Evolutionary conservation across 169 alveolate genomes (phyloP).

Genomic region (Cryptosporidium ryanae): DNA sequence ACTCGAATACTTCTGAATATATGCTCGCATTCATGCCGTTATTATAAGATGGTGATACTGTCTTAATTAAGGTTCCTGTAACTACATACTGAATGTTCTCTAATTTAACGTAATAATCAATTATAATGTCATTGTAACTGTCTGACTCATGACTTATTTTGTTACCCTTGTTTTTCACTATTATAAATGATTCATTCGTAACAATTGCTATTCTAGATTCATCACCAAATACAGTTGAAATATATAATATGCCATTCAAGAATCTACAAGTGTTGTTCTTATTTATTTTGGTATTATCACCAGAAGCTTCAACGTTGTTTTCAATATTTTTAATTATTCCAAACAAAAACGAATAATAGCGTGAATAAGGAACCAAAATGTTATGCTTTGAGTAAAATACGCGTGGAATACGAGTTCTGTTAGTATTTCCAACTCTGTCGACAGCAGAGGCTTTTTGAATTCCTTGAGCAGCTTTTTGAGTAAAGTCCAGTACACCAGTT

Average conservation of each 20-base stretch:
- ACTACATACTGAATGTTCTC: conserved; percentile 26
- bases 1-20: too few species aligned
- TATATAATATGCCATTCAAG: conserved; percentile 25
- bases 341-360: conserved; percentile 40
- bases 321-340: conserved; percentile 26
- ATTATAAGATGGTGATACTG: not conserved
- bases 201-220: conserved; percentile 58
- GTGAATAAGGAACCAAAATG: conserved; percentile 39
- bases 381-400: conserved; percentile 33
- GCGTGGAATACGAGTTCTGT: conserved; percentile 43
- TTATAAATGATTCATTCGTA: conserved; percentile 27
- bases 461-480: conserved; percentile 82
- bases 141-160: conserved; percentile 10
- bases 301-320: not conserved
- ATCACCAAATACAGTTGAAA: conserved; percentile 42
- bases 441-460: conserved; percentile 77
- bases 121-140: conserved; percentile 7
- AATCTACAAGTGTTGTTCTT: not conserved
- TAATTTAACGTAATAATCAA: conserved; percentile 22
- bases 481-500: conserved; percentile 82
- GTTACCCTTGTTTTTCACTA: conserved; percentile 16
- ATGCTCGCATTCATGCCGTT: too few species aligned
- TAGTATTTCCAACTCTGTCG: conserved; percentile 53
- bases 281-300: not conserved
- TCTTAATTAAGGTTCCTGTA: conserved; percentile 9